Evolutionary conservation across 2,329 filamentous ascomycete genomes (phyloP), one percentile per base, ranked within the genome.

Genomic region (Fusarium sp.): DNA sequence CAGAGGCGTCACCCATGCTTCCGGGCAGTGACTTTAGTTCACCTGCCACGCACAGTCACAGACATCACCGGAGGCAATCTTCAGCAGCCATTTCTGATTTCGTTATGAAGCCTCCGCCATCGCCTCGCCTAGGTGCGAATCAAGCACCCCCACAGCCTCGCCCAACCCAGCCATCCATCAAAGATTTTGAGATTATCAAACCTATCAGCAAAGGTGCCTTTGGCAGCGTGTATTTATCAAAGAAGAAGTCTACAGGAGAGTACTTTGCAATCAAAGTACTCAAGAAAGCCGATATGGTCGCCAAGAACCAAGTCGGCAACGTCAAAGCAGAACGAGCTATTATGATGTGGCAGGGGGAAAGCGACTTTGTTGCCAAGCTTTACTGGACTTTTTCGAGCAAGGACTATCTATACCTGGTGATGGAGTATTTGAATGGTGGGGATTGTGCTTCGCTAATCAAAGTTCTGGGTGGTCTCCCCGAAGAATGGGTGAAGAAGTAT

Each of bases 301-400:
- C 96, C 69, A 99, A 99, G 83, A 99, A 99, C 80, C 96, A 99
- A 80, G 95, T 99, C 76, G 97, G 96, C 75, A 99, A 99, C 79
- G 96, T 99, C 78, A 98, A 99, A 83, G 96, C 97, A 14, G 96
- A 99, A 83, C 90, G 96, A 74, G 97, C 97, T 27, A 99, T 99
- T 79, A 98, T 99, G 96, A 99, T 99, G 96, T 98, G 96, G 94
- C 96, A 99, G 83, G 96, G 96, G 27, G 94, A 98, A 82, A 99
- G 97, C 80, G 96, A 99, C 67, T 99, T 99, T 80, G 96, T 99
- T 64, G 96, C 96, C 31, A 99, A 99, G 84, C 88, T 99, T 18
- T 99, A 98, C 84, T 99, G 97, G 97, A 99, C 96, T 0, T 99
- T 99, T 79, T 97, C 96, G 8, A 99, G 95, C 86, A 99, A 99